Percentiles rank a stretch among this genome's conserved stretches.
Evolutionary conservation across 371 early-diverging fungal species (phyloP).

Genomic region (Mortierella sp.): DNA sequence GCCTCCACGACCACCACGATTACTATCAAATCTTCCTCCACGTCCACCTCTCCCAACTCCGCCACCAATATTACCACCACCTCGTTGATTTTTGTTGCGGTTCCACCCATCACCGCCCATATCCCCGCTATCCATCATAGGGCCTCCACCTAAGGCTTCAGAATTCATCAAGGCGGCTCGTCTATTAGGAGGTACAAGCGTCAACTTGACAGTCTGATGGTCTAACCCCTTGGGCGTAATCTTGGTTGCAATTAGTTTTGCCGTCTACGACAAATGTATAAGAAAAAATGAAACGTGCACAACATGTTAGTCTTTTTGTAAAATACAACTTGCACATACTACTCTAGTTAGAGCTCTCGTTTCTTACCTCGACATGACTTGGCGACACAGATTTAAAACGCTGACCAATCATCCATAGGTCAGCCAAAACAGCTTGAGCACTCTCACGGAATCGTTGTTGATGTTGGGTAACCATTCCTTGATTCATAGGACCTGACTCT

Average conservation of each 20-base stretch:
- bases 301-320: too few relatives aligned
- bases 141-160: slow-evolving; percentile 15
- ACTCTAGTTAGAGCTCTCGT: neutral
- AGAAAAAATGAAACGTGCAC: neutral
- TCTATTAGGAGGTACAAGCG: slow-evolving; percentile 55
- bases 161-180: slow-evolving; percentile 14
- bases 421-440: slow-evolving; percentile 42
- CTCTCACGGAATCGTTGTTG: slow-evolving; percentile 36
- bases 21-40: slow-evolving; percentile 19
- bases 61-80: slow-evolving; percentile 17
- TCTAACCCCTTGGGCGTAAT: slow-evolving; percentile 68
- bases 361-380: slow-evolving; percentile 30
- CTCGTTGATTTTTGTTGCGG: slow-evolving; percentile 18
- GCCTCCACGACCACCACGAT: slow-evolving; percentile 14
- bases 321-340: too few relatives aligned
- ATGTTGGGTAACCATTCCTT: slow-evolving; percentile 13
- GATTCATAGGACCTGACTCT: neutral
- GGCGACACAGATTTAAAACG: slow-evolving; percentile 48
- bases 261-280: slow-evolving; percentile 19
- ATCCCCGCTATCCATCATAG: slow-evolving; percentile 16
- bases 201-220: slow-evolving; percentile 85
- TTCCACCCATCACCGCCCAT: slow-evolving; percentile 20
- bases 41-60: slow-evolving; percentile 20
- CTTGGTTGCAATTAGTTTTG: slow-evolving; percentile 42
- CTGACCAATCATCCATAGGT: slow-evolving; percentile 55